These are phyloP conservation scores for Clausena lansium DNA, from an alignment of 345 rosid genomes.

Conservation along the genomic window DNA sequence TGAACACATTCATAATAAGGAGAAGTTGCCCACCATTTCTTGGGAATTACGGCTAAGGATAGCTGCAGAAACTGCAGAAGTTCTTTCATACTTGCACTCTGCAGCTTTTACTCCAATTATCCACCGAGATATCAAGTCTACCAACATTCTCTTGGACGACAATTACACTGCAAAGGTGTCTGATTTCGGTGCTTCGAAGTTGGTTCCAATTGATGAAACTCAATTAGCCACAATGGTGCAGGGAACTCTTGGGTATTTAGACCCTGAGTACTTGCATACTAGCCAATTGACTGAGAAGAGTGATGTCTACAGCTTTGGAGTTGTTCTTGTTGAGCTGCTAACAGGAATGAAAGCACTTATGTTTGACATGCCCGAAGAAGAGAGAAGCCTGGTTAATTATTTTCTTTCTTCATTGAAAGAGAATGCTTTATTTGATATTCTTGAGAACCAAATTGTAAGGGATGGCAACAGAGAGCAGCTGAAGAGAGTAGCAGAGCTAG, in stretches of 20 bases:
- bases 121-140: conserved; percentile 46
- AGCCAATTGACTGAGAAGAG: conserved; percentile 47
- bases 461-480: conserved; percentile 17
- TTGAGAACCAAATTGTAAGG: conserved; percentile 13
- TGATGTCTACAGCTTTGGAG: conserved; percentile 53
- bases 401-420: conserved; percentile 24
- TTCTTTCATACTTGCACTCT: conserved; percentile 43
- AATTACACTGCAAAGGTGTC: conserved; percentile 43
- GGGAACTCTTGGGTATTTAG: conserved; percentile 45
- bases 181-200: conserved; percentile 49
- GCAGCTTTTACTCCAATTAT: conserved; percentile 39
- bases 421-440: conserved; percentile 10
- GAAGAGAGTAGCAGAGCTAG: conserved; percentile 7
- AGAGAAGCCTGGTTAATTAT: conserved; percentile 28
- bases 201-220: conserved; percentile 36
- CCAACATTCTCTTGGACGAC: conserved; percentile 43
- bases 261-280: conserved; percentile 41
- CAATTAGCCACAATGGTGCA: conserved; percentile 42
- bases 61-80: conserved; percentile 36
- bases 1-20: conserved; percentile 16
- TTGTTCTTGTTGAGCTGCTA: conserved; percentile 39
- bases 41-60: conserved; percentile 40
- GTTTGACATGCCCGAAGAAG: conserved; percentile 17
- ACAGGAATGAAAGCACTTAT: conserved; percentile 30
- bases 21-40: neutral